Evolutionary conservation across 805 yeast species (phyloP).

Genomic region (Saccharomycopsis fermentans): DNA sequence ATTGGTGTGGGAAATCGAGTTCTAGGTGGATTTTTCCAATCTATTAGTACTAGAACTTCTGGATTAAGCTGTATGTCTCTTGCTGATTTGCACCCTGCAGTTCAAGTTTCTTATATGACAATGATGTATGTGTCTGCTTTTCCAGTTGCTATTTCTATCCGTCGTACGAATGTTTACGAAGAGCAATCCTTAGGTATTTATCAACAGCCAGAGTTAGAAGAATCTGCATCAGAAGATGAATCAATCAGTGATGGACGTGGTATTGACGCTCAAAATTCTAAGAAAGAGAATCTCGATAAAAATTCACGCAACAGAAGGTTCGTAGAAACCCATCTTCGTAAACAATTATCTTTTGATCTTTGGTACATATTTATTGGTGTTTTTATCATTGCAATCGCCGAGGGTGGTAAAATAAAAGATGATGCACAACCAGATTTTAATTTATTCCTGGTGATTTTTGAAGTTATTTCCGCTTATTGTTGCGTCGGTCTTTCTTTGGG

Average conservation of each 20-base stretch:
- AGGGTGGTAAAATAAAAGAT: conserved; percentile 49
- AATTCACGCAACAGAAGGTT: conserved; percentile 38
- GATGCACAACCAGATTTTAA: conserved; percentile 40
- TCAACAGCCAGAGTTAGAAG: conserved; percentile 22
- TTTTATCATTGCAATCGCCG: conserved; percentile 80
- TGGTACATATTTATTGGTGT: conserved; percentile 89
- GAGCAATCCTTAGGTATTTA: conserved; percentile 96
- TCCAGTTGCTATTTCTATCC: conserved; percentile 91
- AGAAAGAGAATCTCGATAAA: conserved; percentile 1
- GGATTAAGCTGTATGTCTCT: conserved; percentile 75
- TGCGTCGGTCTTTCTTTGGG: conserved; percentile 92
- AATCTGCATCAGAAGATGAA: neutral
- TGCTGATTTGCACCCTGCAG: conserved; percentile 70
- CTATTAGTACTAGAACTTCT: conserved; percentile 88
- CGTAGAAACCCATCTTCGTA: conserved; percentile 79
- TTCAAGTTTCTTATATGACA: conserved; percentile 84
- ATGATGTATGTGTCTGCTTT: conserved; percentile 98
- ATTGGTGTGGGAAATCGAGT: conserved; percentile 61
- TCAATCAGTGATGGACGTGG: conserved; percentile 2
- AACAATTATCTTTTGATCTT: conserved; percentile 85
- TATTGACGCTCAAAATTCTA: conserved; percentile 2
- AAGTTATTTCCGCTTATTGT: conserved; percentile 90
- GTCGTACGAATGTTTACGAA: conserved; percentile 96
- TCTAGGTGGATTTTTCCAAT: conserved; percentile 80
- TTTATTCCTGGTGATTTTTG: conserved; percentile 70